Base-by-base conservation (phyloP, 2,329 filamentous ascomycete genomes). In the Xylariaceae sp. region DNA sequence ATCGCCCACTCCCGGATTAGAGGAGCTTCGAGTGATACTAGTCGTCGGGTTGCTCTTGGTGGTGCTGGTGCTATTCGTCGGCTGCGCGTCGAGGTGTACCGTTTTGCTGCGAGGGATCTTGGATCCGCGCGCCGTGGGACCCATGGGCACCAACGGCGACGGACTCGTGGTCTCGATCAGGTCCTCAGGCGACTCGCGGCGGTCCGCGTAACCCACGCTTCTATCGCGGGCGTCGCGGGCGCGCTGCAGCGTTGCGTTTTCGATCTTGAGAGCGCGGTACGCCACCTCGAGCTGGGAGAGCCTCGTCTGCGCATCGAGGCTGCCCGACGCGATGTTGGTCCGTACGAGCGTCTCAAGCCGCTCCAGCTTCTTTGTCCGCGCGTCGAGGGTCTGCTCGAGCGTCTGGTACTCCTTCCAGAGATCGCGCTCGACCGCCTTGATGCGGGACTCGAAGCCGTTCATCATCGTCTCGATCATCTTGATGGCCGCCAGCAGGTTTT, bases 341-440 rank as follows among this genome's bases (percentile, higher is more conserved):
- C 84, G 76, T 28, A 92, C 79, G 29, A 87, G 75, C 12, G 81
- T 78, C 63, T 98, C 92, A 1, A 98, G 72, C 3, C 85, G 78
- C 49, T 97, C 90, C 19, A 98, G 76, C 51, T 88, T 87, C 67
- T 94, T 92, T 43, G 83, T 75, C 12, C 88, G 81, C 17, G 80
- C 66, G 38, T 92, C 86, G 18, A 96, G 77, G 26, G 81, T 85
- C 51, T 80, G 81, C 61, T 96, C 88, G 2, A 98, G 72, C 0
- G 75, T 78, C 55, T 94, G 85, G 56, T 96, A 97, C 56, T 97
- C 89, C 47, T 88, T 86, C 67, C 82, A 83, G n/a, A 97, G 67
- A 44, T 94, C 86, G 34, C 85, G 81, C 61, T 98, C 92, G n/a
- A 96, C 81, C 5, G 73, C 70, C 54, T 86, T 85, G 57, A 96